These are phyloP conservation scores for Carex parvula DNA, from an alignment of 176 grass and related monocot species.

Conservation along the genomic window DNA sequence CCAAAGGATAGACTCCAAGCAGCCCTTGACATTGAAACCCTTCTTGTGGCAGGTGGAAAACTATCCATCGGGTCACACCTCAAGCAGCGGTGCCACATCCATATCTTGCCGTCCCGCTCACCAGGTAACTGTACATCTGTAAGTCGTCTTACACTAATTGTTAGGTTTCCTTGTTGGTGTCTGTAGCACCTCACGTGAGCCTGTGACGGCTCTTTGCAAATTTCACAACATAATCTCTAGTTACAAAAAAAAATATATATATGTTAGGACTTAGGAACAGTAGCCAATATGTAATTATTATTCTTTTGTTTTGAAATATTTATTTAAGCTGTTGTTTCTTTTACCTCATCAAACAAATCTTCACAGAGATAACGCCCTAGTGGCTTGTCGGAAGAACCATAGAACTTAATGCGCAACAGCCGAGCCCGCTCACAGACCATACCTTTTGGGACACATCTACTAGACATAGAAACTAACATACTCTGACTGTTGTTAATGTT, in stretches of 20 bases:
- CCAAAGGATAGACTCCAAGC: conserved; percentile 94
- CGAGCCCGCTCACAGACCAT: conserved; percentile 50
- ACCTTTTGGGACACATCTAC: conserved; percentile 58
- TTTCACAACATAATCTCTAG: conserved; percentile 60
- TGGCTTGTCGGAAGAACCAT: conserved; percentile 88
- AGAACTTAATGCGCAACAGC: conserved; percentile 84
- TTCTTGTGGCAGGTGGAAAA: conserved; percentile 64
- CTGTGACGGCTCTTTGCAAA: conserved; percentile 78
- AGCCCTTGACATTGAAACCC: conserved; percentile 82
- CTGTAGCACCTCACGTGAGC: conserved; percentile 77
- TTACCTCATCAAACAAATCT: conserved; percentile 88
- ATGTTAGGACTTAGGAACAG: neutral
- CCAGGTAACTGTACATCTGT: conserved; percentile 51
- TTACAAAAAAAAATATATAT: neutral
- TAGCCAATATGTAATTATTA: neutral
- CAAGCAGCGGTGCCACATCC: conserved; percentile 97
- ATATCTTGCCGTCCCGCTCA: conserved; percentile 82
- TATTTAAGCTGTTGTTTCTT: neutral
- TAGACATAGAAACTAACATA: conserved; percentile 84
- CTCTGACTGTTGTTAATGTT: conserved; percentile 57
- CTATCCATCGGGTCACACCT: conserved; percentile 70
- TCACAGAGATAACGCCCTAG: conserved; percentile 83
- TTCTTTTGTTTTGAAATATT: conserved; percentile 18
- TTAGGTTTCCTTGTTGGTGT: conserved; percentile 76
- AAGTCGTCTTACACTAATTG: conserved; percentile 62